Conservation (phyloP, 2,329 filamentous ascomycete genomes). For the Leptosphaerulina australis region DNA sequence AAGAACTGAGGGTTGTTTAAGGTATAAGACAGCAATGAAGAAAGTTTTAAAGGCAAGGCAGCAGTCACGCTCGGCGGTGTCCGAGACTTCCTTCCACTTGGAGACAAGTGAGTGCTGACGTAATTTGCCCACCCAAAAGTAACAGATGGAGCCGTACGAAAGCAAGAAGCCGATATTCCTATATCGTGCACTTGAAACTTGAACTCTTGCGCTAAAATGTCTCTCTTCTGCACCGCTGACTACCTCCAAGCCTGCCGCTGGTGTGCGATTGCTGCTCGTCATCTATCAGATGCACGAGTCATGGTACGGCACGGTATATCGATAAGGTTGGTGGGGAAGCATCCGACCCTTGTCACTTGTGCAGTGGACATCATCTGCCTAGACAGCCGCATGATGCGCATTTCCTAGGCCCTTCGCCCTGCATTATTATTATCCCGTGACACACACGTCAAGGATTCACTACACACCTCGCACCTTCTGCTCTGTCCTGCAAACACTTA, state of each 20-base stretch:
- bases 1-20: background rate
- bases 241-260: background rate
- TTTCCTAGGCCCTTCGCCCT: constrained; percentile 24
- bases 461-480: constrained; percentile 26
- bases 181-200: background rate
- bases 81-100: constrained; percentile 26
- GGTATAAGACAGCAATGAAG: background rate
- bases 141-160: background rate
- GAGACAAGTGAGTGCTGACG: constrained; percentile 29
- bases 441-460: constrained; percentile 26
- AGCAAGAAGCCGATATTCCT: background rate
- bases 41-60: constrained; percentile 2
- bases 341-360: constrained; percentile 1
- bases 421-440: constrained; percentile 31
- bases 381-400: constrained; percentile 16
- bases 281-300: constrained; percentile 15
- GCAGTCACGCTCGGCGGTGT: constrained; percentile 21
- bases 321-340: constrained; percentile 22
- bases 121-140: constrained; percentile 21
- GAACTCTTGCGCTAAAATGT: background rate
- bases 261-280: background rate
- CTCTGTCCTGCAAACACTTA: constrained; percentile 5
- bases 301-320: constrained; percentile 23
- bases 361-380: constrained; percentile 28
- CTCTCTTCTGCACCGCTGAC: background rate